phyloP scores from a whole-genome alignment of 306 rosid genomes.

The Trichosanthes truncata region DNA sequence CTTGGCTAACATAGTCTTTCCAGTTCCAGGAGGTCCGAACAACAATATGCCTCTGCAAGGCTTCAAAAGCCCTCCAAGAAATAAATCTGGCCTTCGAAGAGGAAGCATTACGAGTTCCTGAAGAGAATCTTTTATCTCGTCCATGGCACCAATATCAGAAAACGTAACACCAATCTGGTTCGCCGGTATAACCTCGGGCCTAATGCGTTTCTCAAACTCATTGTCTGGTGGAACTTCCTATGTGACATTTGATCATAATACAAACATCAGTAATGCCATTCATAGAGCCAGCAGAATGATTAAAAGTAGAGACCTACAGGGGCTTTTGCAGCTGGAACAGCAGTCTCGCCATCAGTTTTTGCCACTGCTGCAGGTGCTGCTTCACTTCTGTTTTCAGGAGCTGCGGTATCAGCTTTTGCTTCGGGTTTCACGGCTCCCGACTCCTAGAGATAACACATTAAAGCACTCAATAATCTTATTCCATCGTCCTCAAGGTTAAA shows the following conservation, averaged over 20 bases:
- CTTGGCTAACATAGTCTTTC: conserved; percentile 96
- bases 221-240: conserved; percentile 81
- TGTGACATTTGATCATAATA: background rate
- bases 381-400: conserved; percentile 39
- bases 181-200: conserved; percentile 92
- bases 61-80: conserved; percentile 86
- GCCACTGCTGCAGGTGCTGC: conserved; percentile 22
- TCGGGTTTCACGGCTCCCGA: conserved; percentile 35
- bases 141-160: conserved; percentile 84
- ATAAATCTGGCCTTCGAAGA: conserved; percentile 84
- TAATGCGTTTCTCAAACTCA: conserved; percentile 91
- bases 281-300: background rate
- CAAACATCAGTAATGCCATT: conserved; percentile 12
- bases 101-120: conserved; percentile 98
- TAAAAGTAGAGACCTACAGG: conserved; percentile 27
- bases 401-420: conserved; percentile 29
- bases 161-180: conserved; percentile 68
- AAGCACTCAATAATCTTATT: background rate
- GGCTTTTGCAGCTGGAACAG: conserved; percentile 45
- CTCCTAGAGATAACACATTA: conserved; percentile 20
- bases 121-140: conserved; percentile 85
- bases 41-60: conserved; percentile 91
- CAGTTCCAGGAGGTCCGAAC: conserved; percentile 96
- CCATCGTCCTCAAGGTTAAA: background rate
- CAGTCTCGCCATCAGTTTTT: conserved; percentile 32